Evolutionary conservation across 2,329 filamentous ascomycete genomes (phyloP), one percentile per base, ranked within the genome.

Genomic region (Karstenula rhodostoma): DNA sequence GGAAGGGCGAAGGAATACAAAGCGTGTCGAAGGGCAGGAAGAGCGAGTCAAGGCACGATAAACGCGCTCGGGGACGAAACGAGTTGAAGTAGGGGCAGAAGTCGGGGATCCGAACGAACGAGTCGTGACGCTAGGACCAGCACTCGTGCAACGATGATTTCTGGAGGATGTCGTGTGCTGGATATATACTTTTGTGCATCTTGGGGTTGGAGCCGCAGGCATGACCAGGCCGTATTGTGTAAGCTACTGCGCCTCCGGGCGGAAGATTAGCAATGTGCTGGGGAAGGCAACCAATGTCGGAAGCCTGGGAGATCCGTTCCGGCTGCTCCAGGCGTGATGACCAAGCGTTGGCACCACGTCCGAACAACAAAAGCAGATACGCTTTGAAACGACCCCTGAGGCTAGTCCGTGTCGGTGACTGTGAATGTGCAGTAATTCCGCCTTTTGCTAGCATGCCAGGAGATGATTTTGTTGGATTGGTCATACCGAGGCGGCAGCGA

Each of bases 191-290:
- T 12, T 3, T 19, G 17, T 0, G 22, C 19, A 19, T 9, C 3
- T 10, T 32, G 29, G 29, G 7, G 4, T 29, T 32, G 29, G 12
- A 13, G 5, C 8, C 17, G 44, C 23, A 7, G 23, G 15, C 15
- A 27, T 3, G 9, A n/a, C n/a, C 23, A 43, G 44, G 19, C 25
- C 27, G 19, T 32, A 32, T 32, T 32, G 8, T 32, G 29, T 35
- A 55, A 37, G 27, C 52, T 32, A 33, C 27, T 5, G 8, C 25
- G n/a, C 17, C 13, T 23, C 19, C 15, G n/a, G 17, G 51, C 17
- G 12, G 51, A 54, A 42, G 52, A 35, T 46, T 47, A 44, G 35
- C 52, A 55, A 55, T 55, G 37, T 32, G 25, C 40, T 23, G 27
- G 37, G 15, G 25, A n/a, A 33, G 23, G 27, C 40, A 4, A 40